Base-by-base conservation (phyloP, 352 stramenopile species). In the Globisporangium nodosum region DNA sequence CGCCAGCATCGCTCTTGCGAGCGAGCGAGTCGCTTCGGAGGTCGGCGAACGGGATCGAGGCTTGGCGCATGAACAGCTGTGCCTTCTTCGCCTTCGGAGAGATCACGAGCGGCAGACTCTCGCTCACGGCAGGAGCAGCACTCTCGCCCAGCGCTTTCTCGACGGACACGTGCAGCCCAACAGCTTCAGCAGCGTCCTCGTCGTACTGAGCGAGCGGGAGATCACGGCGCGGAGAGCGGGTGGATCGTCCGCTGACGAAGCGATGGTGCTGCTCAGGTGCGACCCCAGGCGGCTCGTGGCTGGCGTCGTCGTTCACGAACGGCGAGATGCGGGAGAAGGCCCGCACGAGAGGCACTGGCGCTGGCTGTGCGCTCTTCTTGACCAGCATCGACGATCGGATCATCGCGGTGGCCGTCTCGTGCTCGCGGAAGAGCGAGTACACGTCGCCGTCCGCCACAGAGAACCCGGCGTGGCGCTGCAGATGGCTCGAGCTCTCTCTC, bases 401-500 rank as follows among this genome's bases (percentile, higher is more conserved):
- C 54, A 72, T 78, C 60, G 45, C 63, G 20, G 60, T 64, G 0
- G 57, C 57, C 16, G 68, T 68, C 49, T 69, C 62, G 40, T 67
- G 61, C 16, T 69, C 57, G 11, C 56, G 39, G 27, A 67, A 65
- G n/a, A 65, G 46, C 47, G 52, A 54, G 24, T 50, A 71, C 33
- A 66, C 54, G n/a, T 66, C 47, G 60, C 54, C n/a, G 4, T 57
- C 57, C 43, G 54, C 57, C 42, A 54, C 42, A 52, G 69, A 45
- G 9, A 54, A 16, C 21, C 65, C 68, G 21, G 72, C 66, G 9
- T 77, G 69, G 2, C 70, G 64, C 8, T 65, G 68, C 64, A 89
- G 78, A 6, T 46, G 61, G 13, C 70, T 77, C n/a, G 78, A 86
- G n/a, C 62, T 64, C 4, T 60, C 47, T 31, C 63, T 63, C 20